Percentiles rank a stretch among this genome's conserved stretches.
phyloP scores from a whole-genome alignment of 306 rosid species.

The Cajanus cajan region DNA sequence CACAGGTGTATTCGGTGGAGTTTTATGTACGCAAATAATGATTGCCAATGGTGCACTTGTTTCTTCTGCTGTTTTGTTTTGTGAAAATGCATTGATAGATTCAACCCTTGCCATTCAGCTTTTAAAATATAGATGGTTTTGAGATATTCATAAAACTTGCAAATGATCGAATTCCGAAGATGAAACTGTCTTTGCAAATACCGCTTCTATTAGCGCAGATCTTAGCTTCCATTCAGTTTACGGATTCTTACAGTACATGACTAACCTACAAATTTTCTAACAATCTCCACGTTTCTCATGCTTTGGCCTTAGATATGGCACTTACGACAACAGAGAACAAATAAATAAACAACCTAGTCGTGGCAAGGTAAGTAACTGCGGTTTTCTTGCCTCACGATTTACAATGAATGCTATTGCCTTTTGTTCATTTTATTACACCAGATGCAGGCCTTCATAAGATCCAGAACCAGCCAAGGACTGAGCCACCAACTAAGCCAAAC shows the following conservation, averaged over 20 bases:
- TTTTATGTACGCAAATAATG: background rate
- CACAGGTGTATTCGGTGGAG: background rate
- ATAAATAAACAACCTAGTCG: conserved; percentile 17
- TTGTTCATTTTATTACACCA: conserved; percentile 15
- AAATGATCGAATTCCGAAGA: background rate
- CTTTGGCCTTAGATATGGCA: conserved; percentile 3
- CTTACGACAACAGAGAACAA: conserved; percentile 11
- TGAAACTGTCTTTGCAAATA: background rate
- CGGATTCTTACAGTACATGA: background rate
- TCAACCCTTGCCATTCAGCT: background rate
- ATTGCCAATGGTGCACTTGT: background rate
- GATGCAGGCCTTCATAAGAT: conserved; percentile 40
- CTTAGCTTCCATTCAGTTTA: background rate
- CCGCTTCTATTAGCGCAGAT: background rate
- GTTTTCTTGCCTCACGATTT: background rate
- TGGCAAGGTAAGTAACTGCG: background rate
- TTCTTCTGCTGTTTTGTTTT: background rate
- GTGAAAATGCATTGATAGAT: background rate
- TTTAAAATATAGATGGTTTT: background rate
- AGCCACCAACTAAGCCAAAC: conserved; percentile 81
- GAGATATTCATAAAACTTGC: background rate
- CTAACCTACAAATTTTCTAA: conserved; percentile 18
- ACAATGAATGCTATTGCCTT: conserved; percentile 19
- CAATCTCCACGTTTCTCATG: background rate
- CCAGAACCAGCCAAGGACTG: conserved; percentile 92